Evolutionary conservation across 2,329 filamentous ascomycete species (phyloP), one percentile per base, ranked within the genome.

Genomic region (Karstenula rhodostoma): DNA sequence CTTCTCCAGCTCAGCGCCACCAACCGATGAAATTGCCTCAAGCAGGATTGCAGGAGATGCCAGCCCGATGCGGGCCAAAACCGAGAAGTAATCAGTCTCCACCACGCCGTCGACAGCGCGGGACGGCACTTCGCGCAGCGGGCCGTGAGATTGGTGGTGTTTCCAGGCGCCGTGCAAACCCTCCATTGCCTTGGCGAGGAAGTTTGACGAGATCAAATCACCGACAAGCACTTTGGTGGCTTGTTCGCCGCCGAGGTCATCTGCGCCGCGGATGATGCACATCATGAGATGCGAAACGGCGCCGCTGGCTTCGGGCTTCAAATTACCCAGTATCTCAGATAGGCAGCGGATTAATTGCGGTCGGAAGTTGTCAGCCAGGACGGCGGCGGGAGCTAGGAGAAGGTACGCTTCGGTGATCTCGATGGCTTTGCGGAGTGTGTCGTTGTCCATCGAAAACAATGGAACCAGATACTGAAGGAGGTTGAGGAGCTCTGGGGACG

Each of bases 21-120:
- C 65, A 1, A 72, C 58, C 0, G 66, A 70, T 19, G 86, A 82
- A 4, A 87, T 71, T 0, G 83, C 84, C 48, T 83, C 80, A 13
- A 89, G 80, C 66, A 97, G 90, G 1, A 91, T 81, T 2, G 79
- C 78, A 0, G 94, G 92, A 40, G 90, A 90, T 0, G 89, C 88
- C 2, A 96, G 80, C 0, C 89, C 87, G 17, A 98, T 85, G 1
- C 94, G 90, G 1, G 92, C 89, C 2, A 99, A 83, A 2, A 98
- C 88, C 4, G 88, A 86, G 72, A 96, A 90, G 75, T 96, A 97
- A 73, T 97, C 92, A 0, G 91, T 91, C 72, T 97, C 89, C 0
- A 91, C 89, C 12, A 93, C 85, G 13, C 89, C 87, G 68, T 90
- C 90, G 35, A 97, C 86, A 32, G 87, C 86, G 43, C 89, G 86